Evolutionary conservation across 176 grass and related monocot genomes (phyloP).

Genomic region (Hordeum vulgare): DNA sequence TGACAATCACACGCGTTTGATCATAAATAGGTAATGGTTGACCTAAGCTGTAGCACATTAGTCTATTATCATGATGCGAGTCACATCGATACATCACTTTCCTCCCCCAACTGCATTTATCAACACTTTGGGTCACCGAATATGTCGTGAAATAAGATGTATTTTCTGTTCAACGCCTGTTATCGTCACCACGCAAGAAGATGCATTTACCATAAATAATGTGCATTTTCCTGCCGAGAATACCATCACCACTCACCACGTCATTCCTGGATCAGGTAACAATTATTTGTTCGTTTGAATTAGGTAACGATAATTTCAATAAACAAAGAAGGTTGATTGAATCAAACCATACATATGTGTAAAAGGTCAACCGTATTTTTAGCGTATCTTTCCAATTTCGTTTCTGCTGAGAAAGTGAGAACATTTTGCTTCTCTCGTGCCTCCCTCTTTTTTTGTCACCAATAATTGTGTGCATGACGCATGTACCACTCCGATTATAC

Average conservation of each 20-base stretch:
- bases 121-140: neutral
- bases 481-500: constrained; percentile 8
- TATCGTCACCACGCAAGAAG: neutral
- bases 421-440: neutral
- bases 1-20: neutral
- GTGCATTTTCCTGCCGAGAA: neutral
- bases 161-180: neutral
- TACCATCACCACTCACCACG: neutral
- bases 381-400: neutral
- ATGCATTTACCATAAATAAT: neutral
- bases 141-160: neutral
- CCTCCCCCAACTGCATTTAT: neutral
- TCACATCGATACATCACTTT: neutral
- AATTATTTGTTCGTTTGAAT: neutral
- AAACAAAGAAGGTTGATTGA: neutral
- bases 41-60: neutral
- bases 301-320: neutral
- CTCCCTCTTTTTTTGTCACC: neutral
- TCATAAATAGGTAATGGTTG: neutral
- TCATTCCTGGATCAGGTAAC: neutral
- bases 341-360: neutral
- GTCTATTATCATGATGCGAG: neutral
- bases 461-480: constrained; percentile 30
- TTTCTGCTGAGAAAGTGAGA: too few relatives aligned
- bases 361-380: constrained; percentile 20